Evolutionary conservation across 2,329 filamentous ascomycete genomes (phyloP), one percentile per base, ranked within the genome.

Genomic region (Fusarium cyanostomum): DNA sequence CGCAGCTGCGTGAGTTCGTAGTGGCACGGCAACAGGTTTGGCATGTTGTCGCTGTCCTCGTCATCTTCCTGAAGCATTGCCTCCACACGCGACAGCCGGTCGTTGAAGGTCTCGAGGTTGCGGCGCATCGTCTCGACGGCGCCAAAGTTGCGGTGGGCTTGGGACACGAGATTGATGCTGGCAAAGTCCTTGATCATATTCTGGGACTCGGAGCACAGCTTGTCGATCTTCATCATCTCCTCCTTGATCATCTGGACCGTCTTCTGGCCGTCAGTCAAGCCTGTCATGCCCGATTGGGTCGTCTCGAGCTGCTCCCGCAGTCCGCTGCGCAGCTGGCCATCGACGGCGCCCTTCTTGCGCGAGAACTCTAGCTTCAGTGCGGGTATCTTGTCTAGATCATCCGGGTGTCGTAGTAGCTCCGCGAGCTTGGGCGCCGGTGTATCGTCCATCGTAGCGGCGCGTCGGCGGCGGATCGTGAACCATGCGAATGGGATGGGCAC

Each of bases 191-290:
- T 89, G 72, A 99, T 97, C 88, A 97, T 97, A 75, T 92, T 92
- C 81, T 98, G 94, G 52, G 94, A 94, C 79, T 99, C 96, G 64
- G 94, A 93, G 80, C 95, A 99, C 65, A 99, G 86, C 79, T 92
- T 93, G 81, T 99, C 95, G 72, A 99, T 98, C 79, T 94, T 96
- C 83, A 96, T 93, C 87, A 99, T 95, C 81, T 99, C 95, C 68
- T 98, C 94, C 78, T 96, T 97, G 79, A 97, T 97, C 71, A 91
- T 87, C 74, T 92, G 90, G 31, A 99, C 92, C 60, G 92, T 92
- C 76, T 94, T 91, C 78, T 98, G 94, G 54, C 94, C 94, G 74
- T 97, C 93, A 39, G 87, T 88, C 66, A 99, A 89, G 62, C 91
- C 91, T 66, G 82, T 90, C 89, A 99, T 97, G 75, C 95, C 95